Conservation (phyloP, 1,284 basidiomycete genomes). For the Malassezia yamatoensis region DNA sequence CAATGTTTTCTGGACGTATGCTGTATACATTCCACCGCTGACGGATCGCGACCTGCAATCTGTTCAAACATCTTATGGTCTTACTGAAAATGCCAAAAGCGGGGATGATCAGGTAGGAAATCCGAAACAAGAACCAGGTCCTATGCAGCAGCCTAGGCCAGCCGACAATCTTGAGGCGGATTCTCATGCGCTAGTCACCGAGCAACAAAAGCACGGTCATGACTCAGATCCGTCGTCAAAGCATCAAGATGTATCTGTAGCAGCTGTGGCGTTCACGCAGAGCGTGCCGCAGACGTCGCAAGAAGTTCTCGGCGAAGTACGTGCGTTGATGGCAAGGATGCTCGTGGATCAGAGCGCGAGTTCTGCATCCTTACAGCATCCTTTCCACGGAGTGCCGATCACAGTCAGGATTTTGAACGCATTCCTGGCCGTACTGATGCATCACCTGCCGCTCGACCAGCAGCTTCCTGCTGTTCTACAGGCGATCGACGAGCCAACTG, state of each 20-base stretch:
- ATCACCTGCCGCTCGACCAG: slow-evolving; percentile 52
- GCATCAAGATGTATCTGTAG: no score
- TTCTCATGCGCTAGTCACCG: no score
- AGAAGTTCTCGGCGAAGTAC: slow-evolving; percentile 65
- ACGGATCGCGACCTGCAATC: neutral
- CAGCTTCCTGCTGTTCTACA: slow-evolving; percentile 24
- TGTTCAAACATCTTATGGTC: no score
- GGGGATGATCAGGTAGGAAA: no score
- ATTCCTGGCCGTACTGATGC: slow-evolving; percentile 63
- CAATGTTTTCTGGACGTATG: slow-evolving; percentile 78
- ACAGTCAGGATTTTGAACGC: slow-evolving; percentile 65
- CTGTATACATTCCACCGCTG: slow-evolving; percentile 59
- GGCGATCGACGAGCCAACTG: slow-evolving; percentile 9
- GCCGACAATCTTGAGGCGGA: no score
- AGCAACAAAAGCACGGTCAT: no score
- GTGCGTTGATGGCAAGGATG: slow-evolving; percentile 62
- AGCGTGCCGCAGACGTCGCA: slow-evolving; percentile 58
- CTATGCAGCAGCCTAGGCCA: no score
- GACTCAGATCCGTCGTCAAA: no score
- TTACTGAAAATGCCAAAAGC: no score
- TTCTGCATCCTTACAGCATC: slow-evolving; percentile 26
- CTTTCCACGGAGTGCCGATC: slow-evolving; percentile 59
- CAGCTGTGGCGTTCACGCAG: slow-evolving; percentile 47
- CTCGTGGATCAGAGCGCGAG: slow-evolving; percentile 51
- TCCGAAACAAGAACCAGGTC: no score